These are phyloP conservation scores for Colletotrichum sp. DNA, from an alignment of 2,329 filamentous ascomycete genomes.

Conservation along the genomic window DNA sequence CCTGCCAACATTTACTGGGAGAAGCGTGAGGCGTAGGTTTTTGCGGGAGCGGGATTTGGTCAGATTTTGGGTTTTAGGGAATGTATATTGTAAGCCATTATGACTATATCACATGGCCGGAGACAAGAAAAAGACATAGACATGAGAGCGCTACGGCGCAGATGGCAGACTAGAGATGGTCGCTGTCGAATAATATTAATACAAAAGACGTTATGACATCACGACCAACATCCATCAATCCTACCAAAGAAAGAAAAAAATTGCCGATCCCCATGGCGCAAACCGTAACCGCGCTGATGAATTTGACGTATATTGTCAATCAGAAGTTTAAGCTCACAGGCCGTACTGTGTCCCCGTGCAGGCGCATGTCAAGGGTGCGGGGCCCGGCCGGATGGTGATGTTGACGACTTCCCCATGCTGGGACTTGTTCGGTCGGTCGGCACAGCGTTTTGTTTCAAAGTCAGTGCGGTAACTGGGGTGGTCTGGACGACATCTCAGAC, in stretches of 20 bases:
- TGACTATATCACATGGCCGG: slow-evolving; percentile 4
- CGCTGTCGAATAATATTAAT: slow-evolving; percentile 16
- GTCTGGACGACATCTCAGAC: slow-evolving; percentile 8
- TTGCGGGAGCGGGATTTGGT: not conserved
- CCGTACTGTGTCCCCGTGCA: not conserved
- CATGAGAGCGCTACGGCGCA: slow-evolving; percentile 12
- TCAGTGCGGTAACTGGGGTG: slow-evolving; percentile 10
- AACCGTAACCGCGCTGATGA: not conserved
- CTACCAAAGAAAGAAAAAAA: not conserved
- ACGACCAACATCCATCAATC: not conserved
- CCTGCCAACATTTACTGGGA: slow-evolving; percentile 80
- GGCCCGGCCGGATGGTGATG: not conserved
- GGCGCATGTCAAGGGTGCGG: not conserved
- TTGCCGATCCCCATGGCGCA: not conserved
- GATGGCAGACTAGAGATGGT: not conserved
- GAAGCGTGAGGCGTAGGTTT: slow-evolving; percentile 52
- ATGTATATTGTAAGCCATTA: slow-evolving; percentile 13
- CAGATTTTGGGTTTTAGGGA: not conserved
- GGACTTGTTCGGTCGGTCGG: not conserved
- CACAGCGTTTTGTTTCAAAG: slow-evolving; percentile 9
- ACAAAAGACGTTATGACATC: slow-evolving; percentile 17
- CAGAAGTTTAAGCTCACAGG: not conserved
- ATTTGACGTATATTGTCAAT: not conserved
- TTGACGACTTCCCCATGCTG: not conserved
- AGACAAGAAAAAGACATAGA: slow-evolving; percentile 3